Conservation (phyloP, 2,329 filamentous ascomycete genomes). For the Colletotrichum falcatum region DNA sequence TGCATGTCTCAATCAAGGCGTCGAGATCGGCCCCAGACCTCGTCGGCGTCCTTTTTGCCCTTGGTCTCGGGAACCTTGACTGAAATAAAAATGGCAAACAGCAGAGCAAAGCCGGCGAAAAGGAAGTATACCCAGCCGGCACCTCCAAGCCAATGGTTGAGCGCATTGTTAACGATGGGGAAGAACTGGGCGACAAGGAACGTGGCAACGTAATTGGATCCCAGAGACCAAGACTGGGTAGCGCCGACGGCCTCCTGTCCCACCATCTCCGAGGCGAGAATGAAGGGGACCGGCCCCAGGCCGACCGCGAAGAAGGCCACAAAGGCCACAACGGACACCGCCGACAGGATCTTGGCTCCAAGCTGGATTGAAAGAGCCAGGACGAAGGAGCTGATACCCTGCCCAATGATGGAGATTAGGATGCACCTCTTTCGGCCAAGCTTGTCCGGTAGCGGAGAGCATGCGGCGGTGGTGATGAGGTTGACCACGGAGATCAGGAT, state of each 20-base stretch:
- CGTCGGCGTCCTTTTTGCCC: slow-evolving; percentile 84
- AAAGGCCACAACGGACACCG: slow-evolving; percentile 84
- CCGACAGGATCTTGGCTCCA: slow-evolving; percentile 79
- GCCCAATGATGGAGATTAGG: slow-evolving; percentile 83
- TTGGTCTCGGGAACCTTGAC: slow-evolving; percentile 87
- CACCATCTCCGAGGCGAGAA: slow-evolving; percentile 91
- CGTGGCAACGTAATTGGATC: slow-evolving; percentile 89
- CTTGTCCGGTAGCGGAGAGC: slow-evolving; percentile 86
- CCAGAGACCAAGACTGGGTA: slow-evolving; percentile 88
- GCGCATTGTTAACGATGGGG: slow-evolving; percentile 81
- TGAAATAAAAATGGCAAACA: slow-evolving; percentile 78
- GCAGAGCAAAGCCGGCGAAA: slow-evolving; percentile 80
- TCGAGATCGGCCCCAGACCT: slow-evolving; percentile 85
- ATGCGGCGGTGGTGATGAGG: slow-evolving; percentile 82
- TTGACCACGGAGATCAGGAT: slow-evolving; percentile 91
- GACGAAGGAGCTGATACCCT: slow-evolving; percentile 81
- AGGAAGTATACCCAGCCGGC: slow-evolving; percentile 90
- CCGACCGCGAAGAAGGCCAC: slow-evolving; percentile 92
- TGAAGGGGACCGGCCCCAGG: slow-evolving; percentile 93
- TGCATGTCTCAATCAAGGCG: slow-evolving; percentile 58
- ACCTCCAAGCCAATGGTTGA: slow-evolving; percentile 74
- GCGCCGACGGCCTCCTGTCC: slow-evolving; percentile 91
- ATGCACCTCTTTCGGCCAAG: slow-evolving; percentile 90
- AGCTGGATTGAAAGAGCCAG: slow-evolving; percentile 85
- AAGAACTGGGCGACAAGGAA: slow-evolving; percentile 97